A percentile compares a stretch with the other conserved stretches of the same genome.
Evolutionary conservation across 257 asterid genomes (phyloP).

Genomic region (Solanum dulcamara): DNA sequence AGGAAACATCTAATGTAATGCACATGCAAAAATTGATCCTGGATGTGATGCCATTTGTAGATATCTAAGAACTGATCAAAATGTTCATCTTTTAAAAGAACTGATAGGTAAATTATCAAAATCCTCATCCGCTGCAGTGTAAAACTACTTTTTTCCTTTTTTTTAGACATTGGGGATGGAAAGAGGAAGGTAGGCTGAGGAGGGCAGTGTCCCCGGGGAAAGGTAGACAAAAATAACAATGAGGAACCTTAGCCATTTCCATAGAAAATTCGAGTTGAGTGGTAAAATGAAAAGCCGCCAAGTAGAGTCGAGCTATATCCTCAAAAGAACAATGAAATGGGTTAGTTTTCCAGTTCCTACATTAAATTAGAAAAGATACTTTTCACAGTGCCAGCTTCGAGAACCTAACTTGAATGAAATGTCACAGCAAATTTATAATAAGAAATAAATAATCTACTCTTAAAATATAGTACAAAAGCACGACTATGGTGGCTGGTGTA

Average conservation of each 20-base stretch:
- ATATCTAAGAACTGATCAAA: neutral
- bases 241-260: neutral
- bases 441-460: neutral
- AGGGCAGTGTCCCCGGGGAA: neutral
- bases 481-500: neutral
- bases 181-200: neutral
- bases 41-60: neutral
- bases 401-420: neutral
- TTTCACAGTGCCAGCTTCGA: neutral
- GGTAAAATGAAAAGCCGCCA: neutral
- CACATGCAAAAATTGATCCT: neutral
- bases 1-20: conserved; percentile 6
- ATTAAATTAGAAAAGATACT: neutral
- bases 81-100: neutral
- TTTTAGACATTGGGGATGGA: neutral
- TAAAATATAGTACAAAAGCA: neutral
- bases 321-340: neutral
- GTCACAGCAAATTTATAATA: neutral
- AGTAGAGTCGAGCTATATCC: neutral
- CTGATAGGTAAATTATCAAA: neutral
- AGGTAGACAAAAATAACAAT: neutral
- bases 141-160: neutral
- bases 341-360: neutral
- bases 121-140: neutral
- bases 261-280: neutral